These are phyloP conservation scores for Hypoxylon sp. DNA, from an alignment of 2,329 filamentous ascomycete species.

Conservation along the genomic window DNA sequence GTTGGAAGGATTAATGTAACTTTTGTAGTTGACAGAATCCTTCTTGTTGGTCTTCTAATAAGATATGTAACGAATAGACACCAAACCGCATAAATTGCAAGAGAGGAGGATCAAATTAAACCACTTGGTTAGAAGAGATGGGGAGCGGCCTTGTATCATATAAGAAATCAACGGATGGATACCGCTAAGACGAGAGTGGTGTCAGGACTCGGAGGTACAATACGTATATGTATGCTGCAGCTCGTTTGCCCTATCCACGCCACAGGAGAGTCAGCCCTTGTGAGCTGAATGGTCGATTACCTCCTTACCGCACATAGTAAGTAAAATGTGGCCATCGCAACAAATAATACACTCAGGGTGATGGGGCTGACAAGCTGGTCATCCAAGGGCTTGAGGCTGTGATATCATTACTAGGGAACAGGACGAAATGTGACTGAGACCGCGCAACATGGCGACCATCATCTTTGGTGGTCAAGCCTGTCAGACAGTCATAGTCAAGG, in stretches of 20 bases:
- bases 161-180: constrained; percentile 33
- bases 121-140: constrained; percentile 13
- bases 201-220: constrained; percentile 18
- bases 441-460: constrained; percentile 14
- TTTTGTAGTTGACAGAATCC: constrained; percentile 25
- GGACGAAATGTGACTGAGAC: constrained; percentile 31
- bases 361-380: constrained; percentile 37
- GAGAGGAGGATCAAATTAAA: constrained; percentile 24
- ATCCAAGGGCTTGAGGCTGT: constrained; percentile 35
- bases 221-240: constrained; percentile 21
- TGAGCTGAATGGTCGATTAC: constrained; percentile 22
- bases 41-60: constrained; percentile 29
- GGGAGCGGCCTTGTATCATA: constrained; percentile 31
- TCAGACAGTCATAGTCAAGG: constrained; percentile 14
- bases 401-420: constrained; percentile 23
- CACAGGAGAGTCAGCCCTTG: constrained; percentile 25
- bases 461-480: not conserved
- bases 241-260: constrained; percentile 29
- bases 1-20: constrained; percentile 27
- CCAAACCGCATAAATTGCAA: constrained; percentile 17
- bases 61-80: constrained; percentile 23
- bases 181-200: constrained; percentile 30
- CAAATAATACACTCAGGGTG: not conserved
- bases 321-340: constrained; percentile 18
- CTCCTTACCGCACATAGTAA: constrained; percentile 7